Evolutionary conservation across 768 basidiomycete species (phyloP).

Genomic region (Kwoniella pini): DNA sequence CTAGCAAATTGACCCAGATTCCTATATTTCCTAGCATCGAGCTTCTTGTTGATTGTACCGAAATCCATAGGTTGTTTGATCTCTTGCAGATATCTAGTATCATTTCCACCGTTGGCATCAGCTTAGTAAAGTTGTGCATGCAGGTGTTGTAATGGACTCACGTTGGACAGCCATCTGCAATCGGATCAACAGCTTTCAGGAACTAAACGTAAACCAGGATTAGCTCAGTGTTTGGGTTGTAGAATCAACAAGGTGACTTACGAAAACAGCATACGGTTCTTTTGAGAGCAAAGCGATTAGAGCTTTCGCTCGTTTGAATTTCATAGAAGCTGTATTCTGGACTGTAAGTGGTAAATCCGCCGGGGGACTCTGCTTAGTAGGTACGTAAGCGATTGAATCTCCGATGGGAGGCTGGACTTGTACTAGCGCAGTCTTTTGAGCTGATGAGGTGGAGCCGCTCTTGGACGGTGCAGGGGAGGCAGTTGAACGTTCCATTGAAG

Average conservation of each 20-base stretch:
- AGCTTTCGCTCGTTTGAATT: constrained; percentile 34
- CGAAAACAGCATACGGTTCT: constrained; percentile 27
- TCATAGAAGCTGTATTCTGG: constrained; percentile 29
- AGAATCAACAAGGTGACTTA: constrained; percentile 11
- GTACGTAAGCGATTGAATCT: not conserved
- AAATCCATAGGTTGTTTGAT: constrained; percentile 94
- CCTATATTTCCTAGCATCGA: constrained; percentile 67
- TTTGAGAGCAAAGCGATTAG: constrained; percentile 31
- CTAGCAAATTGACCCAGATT: constrained; percentile 78
- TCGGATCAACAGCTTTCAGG: constrained; percentile 77
- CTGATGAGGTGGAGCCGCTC: not conserved
- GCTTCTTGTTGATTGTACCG: constrained; percentile 71
- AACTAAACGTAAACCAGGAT: constrained; percentile 57
- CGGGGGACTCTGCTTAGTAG: constrained; percentile 15
- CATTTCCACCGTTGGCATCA: no score
- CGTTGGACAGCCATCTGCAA: constrained; percentile 85
- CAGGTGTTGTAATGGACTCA: constrained; percentile 57
- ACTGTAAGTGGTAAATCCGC: constrained; percentile 27
- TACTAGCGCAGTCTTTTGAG: not conserved
- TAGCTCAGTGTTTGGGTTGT: not conserved
- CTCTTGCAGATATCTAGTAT: constrained; percentile 89
- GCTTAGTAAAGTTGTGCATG: not conserved
- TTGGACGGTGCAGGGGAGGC: constrained; percentile 1
- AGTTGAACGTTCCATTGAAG: constrained; percentile 3
- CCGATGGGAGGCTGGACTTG: not conserved